Evolutionary conservation across 345 rosid species (phyloP).

Genomic region (Lumnitzera racemosa): DNA sequence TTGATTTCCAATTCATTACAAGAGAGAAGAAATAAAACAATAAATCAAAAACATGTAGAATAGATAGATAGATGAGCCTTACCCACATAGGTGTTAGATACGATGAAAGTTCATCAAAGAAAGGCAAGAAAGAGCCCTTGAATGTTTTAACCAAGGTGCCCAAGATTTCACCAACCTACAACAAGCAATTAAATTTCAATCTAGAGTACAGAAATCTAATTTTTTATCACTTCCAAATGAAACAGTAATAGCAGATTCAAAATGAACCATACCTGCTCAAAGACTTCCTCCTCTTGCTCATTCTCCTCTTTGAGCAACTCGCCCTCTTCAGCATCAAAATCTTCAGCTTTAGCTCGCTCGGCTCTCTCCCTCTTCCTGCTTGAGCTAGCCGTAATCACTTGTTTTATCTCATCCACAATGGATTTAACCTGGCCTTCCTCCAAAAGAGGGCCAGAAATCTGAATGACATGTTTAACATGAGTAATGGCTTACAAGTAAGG

Average conservation of each 20-base stretch:
- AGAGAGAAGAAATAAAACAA: too few species aligned
- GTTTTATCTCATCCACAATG: constrained; percentile 86
- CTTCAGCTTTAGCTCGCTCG: constrained; percentile 93
- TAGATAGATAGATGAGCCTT: constrained; percentile 26
- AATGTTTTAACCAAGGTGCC: constrained; percentile 97
- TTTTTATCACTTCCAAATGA: not conserved
- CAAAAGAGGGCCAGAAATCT: constrained; percentile 79
- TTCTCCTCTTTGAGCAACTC: constrained; percentile 98
- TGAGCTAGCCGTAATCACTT: constrained; percentile 91
- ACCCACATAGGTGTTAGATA: constrained; percentile 99
- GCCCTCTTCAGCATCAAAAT: constrained; percentile 96
- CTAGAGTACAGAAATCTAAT: not conserved
- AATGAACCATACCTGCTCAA: constrained; percentile 79
- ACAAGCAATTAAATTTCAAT: not conserved
- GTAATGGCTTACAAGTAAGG: not conserved
- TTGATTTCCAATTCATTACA: not conserved
- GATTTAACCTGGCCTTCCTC: constrained; percentile 88
- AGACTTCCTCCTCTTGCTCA: constrained; percentile 99
- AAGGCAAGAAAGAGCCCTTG: constrained; percentile 86
- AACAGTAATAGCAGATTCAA: not conserved
- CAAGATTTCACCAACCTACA: constrained; percentile 95
- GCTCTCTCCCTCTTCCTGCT: constrained; percentile 91
- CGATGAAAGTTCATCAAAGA: constrained; percentile 86
- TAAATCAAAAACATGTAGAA: not conserved
- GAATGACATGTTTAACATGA: constrained; percentile 14